phyloP scores from a whole-genome alignment of 331 rosid species.

The Cydonia oblonga region DNA sequence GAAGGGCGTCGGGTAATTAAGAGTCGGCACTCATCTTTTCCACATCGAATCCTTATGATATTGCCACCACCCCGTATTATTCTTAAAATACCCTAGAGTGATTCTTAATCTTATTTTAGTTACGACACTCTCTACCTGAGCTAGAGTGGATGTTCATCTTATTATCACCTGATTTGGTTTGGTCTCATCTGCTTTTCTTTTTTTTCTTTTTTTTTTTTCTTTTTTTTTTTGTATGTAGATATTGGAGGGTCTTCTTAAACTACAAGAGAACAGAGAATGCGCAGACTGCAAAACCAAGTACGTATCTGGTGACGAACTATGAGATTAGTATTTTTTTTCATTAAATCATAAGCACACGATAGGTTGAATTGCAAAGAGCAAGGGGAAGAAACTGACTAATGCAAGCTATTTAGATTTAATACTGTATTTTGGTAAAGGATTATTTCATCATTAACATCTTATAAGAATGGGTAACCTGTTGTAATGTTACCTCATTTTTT shows the following conservation, averaged over 20 bases:
- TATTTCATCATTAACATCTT: neutral
- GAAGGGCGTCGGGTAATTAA: too few relatives aligned
- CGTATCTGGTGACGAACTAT: constrained; percentile 15
- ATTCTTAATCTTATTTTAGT: too few relatives aligned
- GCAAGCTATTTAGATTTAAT: neutral
- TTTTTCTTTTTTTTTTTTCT: constrained; percentile 4
- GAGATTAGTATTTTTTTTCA: neutral
- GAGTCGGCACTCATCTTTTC: too few relatives aligned
- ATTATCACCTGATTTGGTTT: neutral
- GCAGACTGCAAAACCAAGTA: constrained; percentile 93
- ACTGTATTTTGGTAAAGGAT: neutral
- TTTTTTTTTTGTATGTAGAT: constrained; percentile 39
- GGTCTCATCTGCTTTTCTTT: neutral
- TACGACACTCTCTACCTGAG: too few relatives aligned
- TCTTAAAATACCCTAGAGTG: too few relatives aligned
- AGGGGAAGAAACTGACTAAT: neutral
- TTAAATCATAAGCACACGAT: neutral
- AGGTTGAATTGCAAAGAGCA: neutral
- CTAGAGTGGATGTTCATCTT: neutral
- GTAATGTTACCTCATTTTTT: constrained; percentile 1
- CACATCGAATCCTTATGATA: too few relatives aligned
- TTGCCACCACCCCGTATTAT: too few relatives aligned
- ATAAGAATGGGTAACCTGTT: neutral
- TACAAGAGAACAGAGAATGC: constrained; percentile 80
- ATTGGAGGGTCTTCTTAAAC: constrained; percentile 82